Evolutionary conservation across 805 yeast species (phyloP).

Genomic region (Blastobotrys parvus): DNA sequence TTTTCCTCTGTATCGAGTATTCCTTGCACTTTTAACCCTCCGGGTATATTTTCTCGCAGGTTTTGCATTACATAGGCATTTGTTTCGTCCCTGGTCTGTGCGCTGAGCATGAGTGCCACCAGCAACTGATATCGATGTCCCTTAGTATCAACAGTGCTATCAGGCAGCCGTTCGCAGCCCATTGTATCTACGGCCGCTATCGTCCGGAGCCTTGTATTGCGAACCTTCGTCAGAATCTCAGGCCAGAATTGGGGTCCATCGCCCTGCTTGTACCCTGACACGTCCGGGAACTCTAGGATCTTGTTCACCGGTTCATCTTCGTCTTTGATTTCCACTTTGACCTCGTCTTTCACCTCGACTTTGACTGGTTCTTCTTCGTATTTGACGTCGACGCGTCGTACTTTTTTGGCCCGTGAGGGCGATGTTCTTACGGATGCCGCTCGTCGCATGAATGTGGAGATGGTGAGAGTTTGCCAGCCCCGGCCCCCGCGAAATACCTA

Average conservation of each 20-base stretch:
- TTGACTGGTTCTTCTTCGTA: not conserved
- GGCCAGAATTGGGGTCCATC: slow-evolving; percentile 23
- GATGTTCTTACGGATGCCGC: no score
- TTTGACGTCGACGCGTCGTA: not conserved
- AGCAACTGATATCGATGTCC: slow-evolving; percentile 63
- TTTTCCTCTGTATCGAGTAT: slow-evolving; percentile 31
- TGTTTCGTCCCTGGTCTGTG: slow-evolving; percentile 88
- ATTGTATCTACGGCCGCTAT: slow-evolving; percentile 82
- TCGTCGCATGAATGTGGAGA: no score
- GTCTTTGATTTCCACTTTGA: not conserved
- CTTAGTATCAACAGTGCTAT: slow-evolving; percentile 26
- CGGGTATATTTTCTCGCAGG: slow-evolving; percentile 43
- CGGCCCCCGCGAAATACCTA: no score
- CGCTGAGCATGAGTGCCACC: slow-evolving; percentile 74
- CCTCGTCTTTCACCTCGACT: not conserved
- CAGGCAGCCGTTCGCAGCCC: slow-evolving; percentile 66
- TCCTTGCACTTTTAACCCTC: slow-evolving; percentile 26
- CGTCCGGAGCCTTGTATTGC: slow-evolving; percentile 55
- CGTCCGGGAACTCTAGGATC: not conserved
- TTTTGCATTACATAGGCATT: slow-evolving; percentile 63
- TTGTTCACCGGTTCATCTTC: not conserved
- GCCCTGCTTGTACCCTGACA: not conserved
- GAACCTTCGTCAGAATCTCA: slow-evolving; percentile 30
- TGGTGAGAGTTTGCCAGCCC: no score
- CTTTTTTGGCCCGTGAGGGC: no score